These are phyloP conservation scores for Fragaria ananassa DNA, from an alignment of 306 rosid species.

Conservation along the genomic window DNA sequence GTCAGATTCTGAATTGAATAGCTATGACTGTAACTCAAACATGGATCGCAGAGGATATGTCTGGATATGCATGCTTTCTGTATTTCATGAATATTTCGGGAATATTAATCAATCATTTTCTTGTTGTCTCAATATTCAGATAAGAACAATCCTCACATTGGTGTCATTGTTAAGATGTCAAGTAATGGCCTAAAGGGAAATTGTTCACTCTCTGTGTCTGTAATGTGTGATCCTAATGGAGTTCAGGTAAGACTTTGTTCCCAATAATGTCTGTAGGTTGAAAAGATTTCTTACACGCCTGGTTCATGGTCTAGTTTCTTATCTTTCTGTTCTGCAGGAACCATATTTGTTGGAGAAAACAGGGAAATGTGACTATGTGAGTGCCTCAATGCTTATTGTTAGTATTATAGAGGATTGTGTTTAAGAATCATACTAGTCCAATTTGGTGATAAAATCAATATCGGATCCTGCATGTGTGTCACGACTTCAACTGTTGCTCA, in stretches of 20 bases:
- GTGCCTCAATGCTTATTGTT: conserved; percentile 34
- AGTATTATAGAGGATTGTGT: not conserved
- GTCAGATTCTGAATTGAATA: conserved; percentile 12
- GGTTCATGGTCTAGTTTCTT: conserved; percentile 16
- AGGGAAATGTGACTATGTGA: conserved; percentile 78
- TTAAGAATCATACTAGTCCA: not conserved
- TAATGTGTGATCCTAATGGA: conserved; percentile 61
- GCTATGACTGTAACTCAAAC: conserved; percentile 17
- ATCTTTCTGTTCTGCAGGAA: conserved; percentile 52
- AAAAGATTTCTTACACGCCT: conserved; percentile 18
- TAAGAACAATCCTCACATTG: conserved; percentile 62
- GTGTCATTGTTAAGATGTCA: conserved; percentile 81
- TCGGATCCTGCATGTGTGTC: not conserved
- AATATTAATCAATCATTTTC: conserved; percentile 19
- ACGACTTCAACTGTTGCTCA: not conserved
- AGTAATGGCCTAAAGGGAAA: conserved; percentile 42
- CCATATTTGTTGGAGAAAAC: conserved; percentile 49
- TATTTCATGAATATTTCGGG: conserved; percentile 13
- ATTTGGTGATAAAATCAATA: not conserved
- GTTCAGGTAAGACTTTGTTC: conserved; percentile 52
- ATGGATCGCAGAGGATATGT: not conserved
- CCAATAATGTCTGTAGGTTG: conserved; percentile 6
- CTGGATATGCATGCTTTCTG: not conserved
- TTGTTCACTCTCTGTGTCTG: conserved; percentile 86
- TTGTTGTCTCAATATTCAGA: conserved; percentile 44